Base-by-base conservation (phyloP, 179 eudicot species). In the Amaranthus tricolor region DNA sequence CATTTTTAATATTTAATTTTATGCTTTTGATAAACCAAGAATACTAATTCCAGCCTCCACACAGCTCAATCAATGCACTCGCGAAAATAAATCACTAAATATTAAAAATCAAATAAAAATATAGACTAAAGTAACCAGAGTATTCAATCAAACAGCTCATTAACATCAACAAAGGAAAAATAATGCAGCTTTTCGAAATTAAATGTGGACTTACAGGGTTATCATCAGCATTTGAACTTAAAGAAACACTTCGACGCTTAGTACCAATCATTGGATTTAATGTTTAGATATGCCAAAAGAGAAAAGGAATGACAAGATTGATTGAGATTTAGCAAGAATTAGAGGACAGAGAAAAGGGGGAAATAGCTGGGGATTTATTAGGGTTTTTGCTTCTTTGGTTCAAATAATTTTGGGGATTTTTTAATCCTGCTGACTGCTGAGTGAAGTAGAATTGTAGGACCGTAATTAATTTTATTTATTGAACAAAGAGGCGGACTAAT, bases 161-260 rank as follows among this genome's bases (percentile, higher is more conserved):
- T 9, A 5, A 31, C 40, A 55, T 7, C 14, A 54, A 12, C 16
- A 68, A 10, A 66, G 5, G 0, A 16, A 19, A 75, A 61, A 72
- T 17, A 68, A 5, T 47, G 47, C 2, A 24, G 62, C 52, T 67
- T 21, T 13, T 5, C n/a, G 14, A 49, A 43, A 7, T 17, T 12
- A 43, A 6, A 6, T 63, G 43, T 21, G 43, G 66, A 82, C 87
- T 82, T 60, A 84, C 87, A 67, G 83, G 72, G 21, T 77, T 71
- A 53, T 80, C 85, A 61, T 84, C 87, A 54, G 79, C 77, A 44
- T 81, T 77, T 24, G 85, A 79, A 68, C 77, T 81, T 64, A 81
- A 62, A 19, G 84, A 70, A 16, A 79, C 73, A 55, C 55, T 84
- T 69, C 87, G 83, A 71, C 84, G 84, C 76, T 84, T 81, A 66